Base-by-base conservation (phyloP, 805 yeast genomes). In the Candida succiphila region DNA sequence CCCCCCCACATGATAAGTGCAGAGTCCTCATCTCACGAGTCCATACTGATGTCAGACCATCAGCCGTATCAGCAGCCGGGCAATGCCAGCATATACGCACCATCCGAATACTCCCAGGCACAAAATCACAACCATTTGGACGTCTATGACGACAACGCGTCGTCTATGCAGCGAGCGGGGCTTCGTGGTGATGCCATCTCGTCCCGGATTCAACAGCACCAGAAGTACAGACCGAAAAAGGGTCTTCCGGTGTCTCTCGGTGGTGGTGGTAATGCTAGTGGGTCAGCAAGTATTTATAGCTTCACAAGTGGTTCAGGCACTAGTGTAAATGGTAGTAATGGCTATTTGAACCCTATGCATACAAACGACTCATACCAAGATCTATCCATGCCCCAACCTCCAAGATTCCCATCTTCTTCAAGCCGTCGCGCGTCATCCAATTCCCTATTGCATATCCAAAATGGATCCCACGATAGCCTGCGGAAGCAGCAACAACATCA, bases 91-190 rank as follows among this genome's bases (percentile, higher is more conserved):
- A 21, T 21, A 21, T 10, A 21, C 10, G 7, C 10, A 21, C 23
- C 23, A 21, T 21, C 23, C 7, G 7, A 7, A 21, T 21, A 7
- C 7, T 21, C 23, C 23, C 10, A 7, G 10, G 10, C 23, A 10
- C 23, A 21, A 7, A 21, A 17, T 10, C 16, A 7, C 10, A 17
- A 5, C 12, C 25, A 20, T 29, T 26, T 30, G 7, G 54, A 51
- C 33, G 35, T 36, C 3, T 53, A 51, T 37, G 59, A 51, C 31
- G 60, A 55, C 34, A 42, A 47, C 18, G 33, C 35, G 4, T 46
- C 58, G 2, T 37, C 54, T 2, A 40, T 46, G 8, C 45, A 49
- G 18, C 41, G 50, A 22, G 55, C 53, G 2, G 61, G 61, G 1
- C 38, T 56, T 5, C 44, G 60, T 26, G 52, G 51, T 27, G 52